Evolutionary conservation across 306 rosid species (phyloP).

Genomic region (Crataegus laevigata): DNA sequence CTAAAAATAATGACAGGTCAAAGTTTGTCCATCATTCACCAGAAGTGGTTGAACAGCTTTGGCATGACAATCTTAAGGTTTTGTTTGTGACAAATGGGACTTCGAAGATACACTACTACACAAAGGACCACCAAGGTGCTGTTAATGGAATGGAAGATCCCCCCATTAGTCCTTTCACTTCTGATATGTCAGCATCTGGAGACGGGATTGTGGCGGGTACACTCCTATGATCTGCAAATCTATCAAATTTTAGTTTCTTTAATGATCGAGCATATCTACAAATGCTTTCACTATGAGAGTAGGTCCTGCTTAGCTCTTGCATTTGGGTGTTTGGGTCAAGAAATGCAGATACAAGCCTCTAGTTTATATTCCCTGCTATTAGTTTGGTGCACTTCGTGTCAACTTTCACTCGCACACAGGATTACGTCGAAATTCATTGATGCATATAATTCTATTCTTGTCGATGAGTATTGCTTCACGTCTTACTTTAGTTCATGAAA

Average conservation of each 20-base stretch:
- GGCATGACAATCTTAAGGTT: slow-evolving; percentile 85
- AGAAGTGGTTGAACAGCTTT: slow-evolving; percentile 55
- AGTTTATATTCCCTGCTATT: background rate
- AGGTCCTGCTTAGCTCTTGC: background rate
- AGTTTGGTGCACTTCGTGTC: background rate
- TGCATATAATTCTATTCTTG: background rate
- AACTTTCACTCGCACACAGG: background rate
- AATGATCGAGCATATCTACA: background rate
- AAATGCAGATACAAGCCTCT: slow-evolving; percentile 1
- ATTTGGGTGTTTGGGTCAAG: background rate
- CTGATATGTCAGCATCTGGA: slow-evolving; percentile 92
- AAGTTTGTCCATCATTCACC: slow-evolving; percentile 77
- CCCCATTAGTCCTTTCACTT: slow-evolving; percentile 66
- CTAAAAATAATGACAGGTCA: slow-evolving; percentile 61
- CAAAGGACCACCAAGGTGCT: slow-evolving; percentile 65
- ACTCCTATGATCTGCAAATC: background rate
- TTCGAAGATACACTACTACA: slow-evolving; percentile 90
- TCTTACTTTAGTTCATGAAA: background rate
- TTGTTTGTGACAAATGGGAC: slow-evolving; percentile 96
- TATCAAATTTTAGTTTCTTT: background rate
- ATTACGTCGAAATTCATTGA: background rate
- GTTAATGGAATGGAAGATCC: slow-evolving; percentile 84
- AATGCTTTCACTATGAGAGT: background rate
- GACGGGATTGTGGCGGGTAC: slow-evolving; percentile 94
- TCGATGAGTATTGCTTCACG: background rate